Evolutionary conservation across 805 yeast genomes (phyloP), one percentile per base, ranked within the genome.

Genomic region (Candida parachauliodes): DNA sequence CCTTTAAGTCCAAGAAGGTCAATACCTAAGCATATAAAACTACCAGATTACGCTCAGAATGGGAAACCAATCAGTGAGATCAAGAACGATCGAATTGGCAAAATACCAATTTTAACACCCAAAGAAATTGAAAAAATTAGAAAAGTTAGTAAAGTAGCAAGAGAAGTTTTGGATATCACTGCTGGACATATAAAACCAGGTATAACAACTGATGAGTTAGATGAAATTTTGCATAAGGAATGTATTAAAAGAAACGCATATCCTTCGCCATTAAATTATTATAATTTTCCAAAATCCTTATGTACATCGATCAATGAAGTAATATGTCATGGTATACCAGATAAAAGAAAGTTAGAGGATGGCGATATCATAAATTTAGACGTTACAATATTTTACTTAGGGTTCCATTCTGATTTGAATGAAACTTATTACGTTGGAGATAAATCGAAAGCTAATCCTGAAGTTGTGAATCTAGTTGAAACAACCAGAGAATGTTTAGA

Each of bases 301-400:
- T 93, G 98, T 64, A 88, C 96, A 1, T 88, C 96, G 2, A 83
- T 93, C 30, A 93, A 93, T 62, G 98, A 93, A 68, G 81, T 88
- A 41, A 85, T 93, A 43, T 93, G 98, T 59, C 98, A 93, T 61
- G 98, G 98, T 46, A 85, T 93, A 42, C 98, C 98, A 19, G 98
- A 93, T 62, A 75, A 85, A 65, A 76, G 89, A 39, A 81, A 80
- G 23, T 72, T 93, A 46, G 66, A 86, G 59, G 98, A 91, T 48
- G 98, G 98, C 42, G 98, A 93, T 57, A 91, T 93, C 49, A 76
- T 93, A 43, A 93, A 93, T 57, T 68, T 93, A 46, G 98, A 93
- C 59, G 86, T 93, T 34, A 76, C 96, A 3, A 60, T 93, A 37
- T 93, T 76, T 65, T 77, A 83, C 61, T 76, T 84, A 48, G 98